phyloP scores from a whole-genome alignment of 495 filamentous ascomycete genomes.

The Talaromyces ruber region DNA sequence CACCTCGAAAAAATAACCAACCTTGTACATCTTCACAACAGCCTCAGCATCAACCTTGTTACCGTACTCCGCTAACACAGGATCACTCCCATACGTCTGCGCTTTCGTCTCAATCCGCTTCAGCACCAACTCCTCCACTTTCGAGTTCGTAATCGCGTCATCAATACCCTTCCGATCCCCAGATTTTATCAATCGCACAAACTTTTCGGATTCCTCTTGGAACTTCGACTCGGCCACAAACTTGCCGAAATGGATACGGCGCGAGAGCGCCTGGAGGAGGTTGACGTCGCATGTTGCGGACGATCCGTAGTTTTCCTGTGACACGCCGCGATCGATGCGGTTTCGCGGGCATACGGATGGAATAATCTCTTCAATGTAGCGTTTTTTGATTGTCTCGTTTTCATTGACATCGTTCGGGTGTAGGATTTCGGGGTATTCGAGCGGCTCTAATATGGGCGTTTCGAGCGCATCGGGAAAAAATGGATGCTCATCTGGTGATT shows the following conservation, averaged over 20 bases:
- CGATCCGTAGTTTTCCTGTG: conserved; percentile 91
- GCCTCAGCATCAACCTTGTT: conserved; percentile 87
- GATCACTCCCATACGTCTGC: conserved; percentile 90
- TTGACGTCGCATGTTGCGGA: conserved; percentile 85
- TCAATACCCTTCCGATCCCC: conserved; percentile 74
- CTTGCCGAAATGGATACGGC: conserved; percentile 95
- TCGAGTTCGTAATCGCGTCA: conserved; percentile 79
- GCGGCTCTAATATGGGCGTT: conserved; percentile 73
- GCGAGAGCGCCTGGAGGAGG: conserved; percentile 83
- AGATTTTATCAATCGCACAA: conserved; percentile 69
- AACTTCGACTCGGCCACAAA: conserved; percentile 99
- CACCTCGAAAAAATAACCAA: conserved; percentile 18
- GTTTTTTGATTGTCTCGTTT: conserved; percentile 76
- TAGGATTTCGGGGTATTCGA: conserved; percentile 86
- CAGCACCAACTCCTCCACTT: conserved; percentile 87
- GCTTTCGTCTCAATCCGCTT: conserved; percentile 85
- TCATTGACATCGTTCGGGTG: conserved; percentile 88
- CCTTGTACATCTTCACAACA: conserved; percentile 89
- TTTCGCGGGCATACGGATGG: conserved; percentile 70
- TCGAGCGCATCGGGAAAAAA: conserved; percentile 86
- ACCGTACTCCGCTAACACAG: conserved; percentile 49
- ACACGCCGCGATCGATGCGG: conserved; percentile 70
- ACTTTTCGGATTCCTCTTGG: conserved; percentile 67
- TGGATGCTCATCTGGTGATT: conserved; percentile 94
- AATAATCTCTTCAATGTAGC: conserved; percentile 76